Evolutionary conservation across 2,329 filamentous ascomycete genomes (phyloP), one percentile per base, ranked within the genome.

Genomic region (Aspergillus latus): DNA sequence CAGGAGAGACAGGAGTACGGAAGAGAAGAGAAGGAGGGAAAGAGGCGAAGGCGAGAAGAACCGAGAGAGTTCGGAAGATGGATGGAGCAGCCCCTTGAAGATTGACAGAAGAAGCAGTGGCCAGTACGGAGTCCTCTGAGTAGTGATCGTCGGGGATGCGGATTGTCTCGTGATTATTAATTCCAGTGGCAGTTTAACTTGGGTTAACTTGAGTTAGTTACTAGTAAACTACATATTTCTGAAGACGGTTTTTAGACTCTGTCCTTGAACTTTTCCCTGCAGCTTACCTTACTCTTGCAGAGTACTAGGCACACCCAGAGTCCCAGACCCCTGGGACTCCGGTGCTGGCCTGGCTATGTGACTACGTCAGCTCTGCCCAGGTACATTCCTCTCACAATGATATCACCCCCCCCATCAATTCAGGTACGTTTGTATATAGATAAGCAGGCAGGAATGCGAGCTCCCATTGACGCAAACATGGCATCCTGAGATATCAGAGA

Each of bases 141-240:
- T 21, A 53, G 51, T 44, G 54, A 56, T 56, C 50, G 50, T 46
- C 54, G 37, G 40, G 39, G 39, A 39, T 39, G 48, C 48, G 48
- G 43, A 36, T 13, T 37, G 34, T 2, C 34, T 37, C 34, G 34
- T 37, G 34, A 37, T 37, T 37, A 34, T 34, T 7, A 34, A 34
- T 34, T 34, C 5, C 30, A 34, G 30, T 21, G 30, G 10, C 30
- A 34, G 30, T n/a, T n/a, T n/a, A n/a, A n/a, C n/a, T n/a, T n/a
- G n/a, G n/a, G n/a, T n/a, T n/a, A n/a, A n/a, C n/a, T n/a, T n/a
- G n/a, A n/a, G n/a, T 8, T 8, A 10, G 10, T 34, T 34, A 34
- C 10, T 34, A 34, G 21, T 21, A 37, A 37, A 37, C 10, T 11
- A 13, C 5, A 13, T 37, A 9, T n/a, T 13, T 37, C 5, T 9